Base-by-base conservation (phyloP, 2,329 filamentous ascomycete species). In the Cercospora berteroae region DNA sequence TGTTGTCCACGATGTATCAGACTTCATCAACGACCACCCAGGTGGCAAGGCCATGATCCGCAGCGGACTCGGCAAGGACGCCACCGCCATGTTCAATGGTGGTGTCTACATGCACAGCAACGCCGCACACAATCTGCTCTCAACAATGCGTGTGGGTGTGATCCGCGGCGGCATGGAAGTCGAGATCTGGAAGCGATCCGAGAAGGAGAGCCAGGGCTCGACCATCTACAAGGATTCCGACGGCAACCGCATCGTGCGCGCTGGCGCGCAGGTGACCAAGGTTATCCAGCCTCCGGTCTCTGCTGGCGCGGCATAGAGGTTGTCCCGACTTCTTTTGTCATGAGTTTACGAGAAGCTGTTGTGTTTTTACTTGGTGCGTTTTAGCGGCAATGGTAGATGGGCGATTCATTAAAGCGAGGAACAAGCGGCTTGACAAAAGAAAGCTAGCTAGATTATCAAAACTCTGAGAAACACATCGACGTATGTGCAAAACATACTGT, bases 21-120 rank as follows among this genome's bases (percentile, higher is more conserved):
- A 91, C 78, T 96, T 96, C 81, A 91, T 95, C 83, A 90, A 91
- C 80, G 90, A 94, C 75, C 92, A 96, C 80, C 92, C 92, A n/a
- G 92, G 92, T 85, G 92, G 92, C 78, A 93, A 91, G 84, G 90
- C 91, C 50, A 89, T 96, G 82, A 95, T 96, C 82, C 87, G 83
- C 72, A 91, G 90, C 29, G 91, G 89, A 60, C 87, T 96, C 66
- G 92, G 92, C 79, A 95, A 95, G 84, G 92, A 96, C 71, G 91
- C 92, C 64, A 95, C 92, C 16, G 91, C 92, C 74, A 92, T 94
- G 81, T 96, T 96, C 87, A 96, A 96, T 80, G 92, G 92, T 72
- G 92, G 92, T 81, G 90, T 96, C 69, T 96, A 96, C 83, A 87
- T 90, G 79, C 92, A 96, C 84, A 93, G 90, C 79, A 96, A 96